phyloP scores from a whole-genome alignment of 768 basidiomycete species.

The Phanerochaete carnosa region DNA sequence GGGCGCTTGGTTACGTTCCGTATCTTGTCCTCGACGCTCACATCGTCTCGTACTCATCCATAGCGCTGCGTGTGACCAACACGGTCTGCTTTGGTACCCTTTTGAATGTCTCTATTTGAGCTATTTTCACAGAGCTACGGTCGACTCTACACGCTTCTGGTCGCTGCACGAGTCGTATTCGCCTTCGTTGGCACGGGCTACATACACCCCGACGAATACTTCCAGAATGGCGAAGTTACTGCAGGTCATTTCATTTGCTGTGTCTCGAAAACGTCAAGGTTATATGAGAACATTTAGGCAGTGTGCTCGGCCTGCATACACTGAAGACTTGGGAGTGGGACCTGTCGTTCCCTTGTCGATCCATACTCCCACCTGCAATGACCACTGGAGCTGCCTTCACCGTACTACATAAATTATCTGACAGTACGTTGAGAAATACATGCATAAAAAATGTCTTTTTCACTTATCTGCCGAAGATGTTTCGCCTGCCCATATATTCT shows the following conservation, averaged over 20 bases:
- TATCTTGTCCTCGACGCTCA: neutral
- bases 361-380: slow-evolving; percentile 28
- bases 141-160: slow-evolving; percentile 12
- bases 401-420: slow-evolving; percentile 13
- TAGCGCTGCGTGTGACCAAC: neutral
- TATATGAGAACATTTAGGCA: slow-evolving; percentile 16
- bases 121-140: neutral
- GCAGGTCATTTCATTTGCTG: slow-evolving; percentile 25
- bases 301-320: slow-evolving; percentile 25
- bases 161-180: slow-evolving; percentile 20
- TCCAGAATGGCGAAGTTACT: slow-evolving; percentile 37
- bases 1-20: neutral
- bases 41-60: neutral
- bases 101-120: neutral
- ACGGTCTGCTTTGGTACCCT: neutral
- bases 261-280: neutral
- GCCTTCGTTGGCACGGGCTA: slow-evolving; percentile 34
- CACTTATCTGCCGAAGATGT: neutral
- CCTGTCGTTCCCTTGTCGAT: slow-evolving; percentile 31
- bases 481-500: slow-evolving; percentile 21
- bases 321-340: slow-evolving; percentile 38
- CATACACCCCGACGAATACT: slow-evolving; percentile 41
- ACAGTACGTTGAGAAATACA: slow-evolving; percentile 20
- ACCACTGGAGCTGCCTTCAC: slow-evolving; percentile 33
- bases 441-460: neutral